These are phyloP conservation scores for Aureoboletus auriporus DNA, from an alignment of 768 basidiomycete species.

Conservation along the genomic window DNA sequence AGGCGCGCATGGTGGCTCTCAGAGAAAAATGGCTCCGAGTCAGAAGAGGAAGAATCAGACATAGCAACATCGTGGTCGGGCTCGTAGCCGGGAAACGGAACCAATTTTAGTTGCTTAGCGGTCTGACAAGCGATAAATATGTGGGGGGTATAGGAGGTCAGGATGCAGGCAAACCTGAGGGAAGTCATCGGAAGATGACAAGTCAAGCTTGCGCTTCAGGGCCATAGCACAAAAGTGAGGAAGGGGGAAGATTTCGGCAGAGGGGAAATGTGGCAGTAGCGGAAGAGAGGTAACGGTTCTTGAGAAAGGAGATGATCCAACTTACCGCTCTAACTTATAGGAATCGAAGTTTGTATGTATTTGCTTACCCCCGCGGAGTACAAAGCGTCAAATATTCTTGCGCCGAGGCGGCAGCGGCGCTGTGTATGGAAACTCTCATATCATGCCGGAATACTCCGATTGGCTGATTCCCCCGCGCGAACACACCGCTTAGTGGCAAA, in stretches of 20 bases:
- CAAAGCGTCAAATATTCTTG: constrained; percentile 1
- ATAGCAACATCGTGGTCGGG: constrained; percentile 66
- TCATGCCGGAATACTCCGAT: constrained; percentile 25
- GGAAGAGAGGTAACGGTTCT: constrained; percentile 17
- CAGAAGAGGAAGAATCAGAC: constrained; percentile 52
- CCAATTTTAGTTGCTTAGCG: constrained; percentile 67
- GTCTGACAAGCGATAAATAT: constrained; percentile 34
- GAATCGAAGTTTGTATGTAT: constrained; percentile 21
- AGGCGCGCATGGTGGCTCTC: constrained; percentile 57
- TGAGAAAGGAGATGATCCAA: constrained; percentile 18
- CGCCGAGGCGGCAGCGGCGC: constrained; percentile 16
- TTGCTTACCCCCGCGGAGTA: constrained; percentile 25
- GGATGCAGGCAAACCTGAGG: constrained; percentile 39
- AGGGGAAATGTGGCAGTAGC: constrained; percentile 1
- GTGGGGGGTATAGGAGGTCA: constrained; percentile 12
- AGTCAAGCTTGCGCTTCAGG: constrained; percentile 72
- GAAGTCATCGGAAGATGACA: constrained; percentile 50
- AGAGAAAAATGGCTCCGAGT: constrained; percentile 55
- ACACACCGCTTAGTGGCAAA: constrained; percentile 4
- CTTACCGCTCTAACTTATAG: constrained; percentile 32
- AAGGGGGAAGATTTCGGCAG: constrained; percentile 7
- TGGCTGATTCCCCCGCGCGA: constrained; percentile 13
- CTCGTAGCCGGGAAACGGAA: constrained; percentile 69
- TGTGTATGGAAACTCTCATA: not conserved
- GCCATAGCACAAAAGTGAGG: constrained; percentile 43